Percentiles rank a stretch among this genome's conserved stretches.
Conservation (phyloP, 1,284 basidiomycete genomes). For the Schizophyllum commune region DNA sequence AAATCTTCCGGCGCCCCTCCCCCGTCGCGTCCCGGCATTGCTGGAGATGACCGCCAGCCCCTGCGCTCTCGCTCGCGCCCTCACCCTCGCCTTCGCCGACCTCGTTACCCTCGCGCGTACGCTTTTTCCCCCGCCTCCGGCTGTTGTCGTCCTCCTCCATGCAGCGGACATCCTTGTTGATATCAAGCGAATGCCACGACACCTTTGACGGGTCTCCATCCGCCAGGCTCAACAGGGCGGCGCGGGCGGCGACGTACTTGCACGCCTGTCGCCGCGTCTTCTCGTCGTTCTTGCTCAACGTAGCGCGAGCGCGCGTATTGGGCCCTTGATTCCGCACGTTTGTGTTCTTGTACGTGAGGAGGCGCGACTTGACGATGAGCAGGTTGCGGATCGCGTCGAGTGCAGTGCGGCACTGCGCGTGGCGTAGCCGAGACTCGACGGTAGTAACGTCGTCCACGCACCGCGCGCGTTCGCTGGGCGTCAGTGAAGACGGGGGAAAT, state of each 20-base stretch:
- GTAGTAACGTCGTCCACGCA: neutral
- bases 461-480: constrained; percentile 44
- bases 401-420: constrained; percentile 4
- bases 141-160: neutral
- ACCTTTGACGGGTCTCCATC: neutral
- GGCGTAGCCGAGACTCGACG: constrained; percentile 6
- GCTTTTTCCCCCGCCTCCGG: neutral
- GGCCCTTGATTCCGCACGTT: constrained; percentile 5
- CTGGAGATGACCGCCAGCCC: neutral
- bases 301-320: constrained; percentile 2
- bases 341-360: constrained; percentile 7
- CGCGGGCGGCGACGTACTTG: neutral
- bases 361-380: constrained; percentile 7
- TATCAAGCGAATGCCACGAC: neutral
- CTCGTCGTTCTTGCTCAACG: constrained; percentile 3
- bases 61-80: too few relatives aligned
- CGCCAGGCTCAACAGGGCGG: neutral
- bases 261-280: neutral
- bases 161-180: neutral
- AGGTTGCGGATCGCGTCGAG: constrained; percentile 2
- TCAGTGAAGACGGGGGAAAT: constrained; percentile 2
- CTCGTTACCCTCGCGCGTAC: neutral
- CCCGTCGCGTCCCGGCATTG: neutral
- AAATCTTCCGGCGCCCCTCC: neutral
- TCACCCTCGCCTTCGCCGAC: neutral